Conservation (phyloP, 306 rosid species). For the Sphenostylis stenocarpa region DNA sequence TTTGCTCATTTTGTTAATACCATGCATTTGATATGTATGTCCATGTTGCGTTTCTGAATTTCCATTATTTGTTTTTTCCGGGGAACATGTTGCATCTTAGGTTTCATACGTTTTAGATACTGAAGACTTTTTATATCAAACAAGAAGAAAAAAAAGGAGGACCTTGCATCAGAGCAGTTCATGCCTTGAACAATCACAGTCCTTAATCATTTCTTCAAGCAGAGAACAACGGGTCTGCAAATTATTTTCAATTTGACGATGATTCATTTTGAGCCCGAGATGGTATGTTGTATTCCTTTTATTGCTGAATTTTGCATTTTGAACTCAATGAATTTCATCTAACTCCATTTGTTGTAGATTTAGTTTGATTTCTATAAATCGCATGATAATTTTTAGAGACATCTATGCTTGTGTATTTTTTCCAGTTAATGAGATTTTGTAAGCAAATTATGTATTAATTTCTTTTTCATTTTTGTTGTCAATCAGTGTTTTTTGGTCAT, state of each 20-base stretch:
- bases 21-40: slow-evolving; percentile 20
- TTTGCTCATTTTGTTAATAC: neutral
- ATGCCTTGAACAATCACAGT: slow-evolving; percentile 50
- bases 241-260: slow-evolving; percentile 61
- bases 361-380: neutral
- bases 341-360: neutral
- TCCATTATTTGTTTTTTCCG: slow-evolving; percentile 19
- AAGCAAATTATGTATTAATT: slow-evolving; percentile 10
- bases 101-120: slow-evolving; percentile 98
- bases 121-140: slow-evolving; percentile 77
- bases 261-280: slow-evolving; percentile 55
- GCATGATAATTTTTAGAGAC: neutral
- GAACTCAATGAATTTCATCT: neutral
- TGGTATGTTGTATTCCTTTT: slow-evolving; percentile 49
- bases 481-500: slow-evolving; percentile 46
- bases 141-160: slow-evolving; percentile 59
- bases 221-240: slow-evolving; percentile 66
- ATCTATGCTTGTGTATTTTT: neutral
- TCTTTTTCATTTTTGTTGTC: neutral
- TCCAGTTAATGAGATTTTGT: neutral
- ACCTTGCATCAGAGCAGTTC: slow-evolving; percentile 39
- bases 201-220: slow-evolving; percentile 53
- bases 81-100: slow-evolving; percentile 48
- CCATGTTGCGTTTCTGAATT: slow-evolving; percentile 33
- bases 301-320: neutral